Percentiles rank a stretch among this genome's conserved stretches.
Evolutionary conservation across 129 eudicot species (phyloP).

Genomic region (Pulicaria dysenterica): DNA sequence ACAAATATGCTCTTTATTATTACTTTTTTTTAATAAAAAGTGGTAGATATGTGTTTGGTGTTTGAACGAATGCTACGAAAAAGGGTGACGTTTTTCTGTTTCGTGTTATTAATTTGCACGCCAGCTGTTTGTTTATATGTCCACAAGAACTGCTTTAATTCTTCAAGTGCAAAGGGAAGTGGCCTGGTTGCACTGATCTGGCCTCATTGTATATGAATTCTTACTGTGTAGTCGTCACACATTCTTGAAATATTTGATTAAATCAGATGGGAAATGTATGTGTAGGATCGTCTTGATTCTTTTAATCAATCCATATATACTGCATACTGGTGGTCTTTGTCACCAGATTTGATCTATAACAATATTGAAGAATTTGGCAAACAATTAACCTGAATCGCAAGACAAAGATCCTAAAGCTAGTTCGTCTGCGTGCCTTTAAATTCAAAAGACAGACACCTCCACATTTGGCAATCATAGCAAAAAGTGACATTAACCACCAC

Average conservation of each 20-base stretch:
- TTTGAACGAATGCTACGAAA: too few relatives aligned
- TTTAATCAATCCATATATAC: conserved; percentile 42
- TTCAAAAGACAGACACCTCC: conserved; percentile 62
- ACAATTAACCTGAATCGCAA: conserved; percentile 18
- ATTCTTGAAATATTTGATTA: not conserved
- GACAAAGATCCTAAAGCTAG: conserved; percentile 28
- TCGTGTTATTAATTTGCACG: conserved; percentile 10
- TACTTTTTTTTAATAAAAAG: too few relatives aligned
- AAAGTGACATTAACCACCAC: conserved; percentile 32
- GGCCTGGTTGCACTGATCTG: too few relatives aligned
- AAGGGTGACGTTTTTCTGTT: not conserved
- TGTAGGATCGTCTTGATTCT: conserved; percentile 48
- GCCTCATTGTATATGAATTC: too few relatives aligned
- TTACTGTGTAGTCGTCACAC: not conserved
- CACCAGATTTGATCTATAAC: conserved; percentile 44
- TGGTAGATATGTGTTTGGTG: too few relatives aligned
- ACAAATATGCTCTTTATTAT: not conserved
- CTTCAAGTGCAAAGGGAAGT: too few relatives aligned
- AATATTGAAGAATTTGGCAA: conserved; percentile 25
- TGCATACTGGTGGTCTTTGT: conserved; percentile 50
- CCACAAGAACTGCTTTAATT: not conserved
- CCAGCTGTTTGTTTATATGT: conserved; percentile 31
- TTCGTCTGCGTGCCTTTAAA: conserved; percentile 11
- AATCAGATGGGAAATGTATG: conserved; percentile 64
- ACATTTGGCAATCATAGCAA: conserved; percentile 44